Evolutionary conservation across 2,329 filamentous ascomycete genomes (phyloP).

Genomic region (Parasarocladium wereldwijsianum): DNA sequence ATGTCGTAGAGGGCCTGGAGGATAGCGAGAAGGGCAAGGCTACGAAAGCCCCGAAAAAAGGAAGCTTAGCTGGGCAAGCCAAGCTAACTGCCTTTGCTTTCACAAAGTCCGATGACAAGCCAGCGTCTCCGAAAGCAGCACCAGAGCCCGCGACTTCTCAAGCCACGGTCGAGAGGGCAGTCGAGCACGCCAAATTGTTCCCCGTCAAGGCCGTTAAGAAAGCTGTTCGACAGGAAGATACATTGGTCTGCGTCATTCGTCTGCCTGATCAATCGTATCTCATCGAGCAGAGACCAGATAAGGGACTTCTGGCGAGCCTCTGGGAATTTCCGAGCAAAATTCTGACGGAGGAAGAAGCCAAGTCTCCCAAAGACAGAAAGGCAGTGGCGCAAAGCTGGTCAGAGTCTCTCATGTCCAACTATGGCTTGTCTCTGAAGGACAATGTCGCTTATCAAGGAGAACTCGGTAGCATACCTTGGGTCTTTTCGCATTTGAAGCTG

Average conservation of each 20-base stretch:
- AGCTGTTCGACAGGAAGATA: constrained; percentile 34
- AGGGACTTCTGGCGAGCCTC: constrained; percentile 37
- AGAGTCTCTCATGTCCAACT: neutral
- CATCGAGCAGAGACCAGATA: constrained; percentile 34
- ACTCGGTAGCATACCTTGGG: constrained; percentile 39
- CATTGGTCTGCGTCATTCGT: constrained; percentile 36
- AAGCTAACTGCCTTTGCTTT: constrained; percentile 22
- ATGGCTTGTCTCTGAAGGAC: constrained; percentile 10
- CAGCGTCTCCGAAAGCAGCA: constrained; percentile 12
- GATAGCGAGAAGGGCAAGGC: neutral
- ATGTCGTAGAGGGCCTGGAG: constrained; percentile 8
- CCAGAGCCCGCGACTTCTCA: constrained; percentile 4
- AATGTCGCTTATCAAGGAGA: constrained; percentile 18
- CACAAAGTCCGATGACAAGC: constrained; percentile 6
- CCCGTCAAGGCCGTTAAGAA: constrained; percentile 37
- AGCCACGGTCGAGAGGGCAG: constrained; percentile 11
- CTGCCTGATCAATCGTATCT: constrained; percentile 28
- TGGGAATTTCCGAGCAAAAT: constrained; percentile 39
- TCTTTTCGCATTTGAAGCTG: constrained; percentile 41
- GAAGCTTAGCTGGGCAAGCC: constrained; percentile 12
- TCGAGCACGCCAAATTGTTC: constrained; percentile 33
- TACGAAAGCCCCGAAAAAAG: constrained; percentile 7
- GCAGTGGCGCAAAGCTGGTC: constrained; percentile 21
- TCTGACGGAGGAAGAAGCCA: constrained; percentile 13
- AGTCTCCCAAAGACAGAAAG: constrained; percentile 14